Evolutionary conservation across 208 protist genomes (phyloP), one percentile per base, ranked within the genome.

Genomic region (Angomonas ambiguus): DNA sequence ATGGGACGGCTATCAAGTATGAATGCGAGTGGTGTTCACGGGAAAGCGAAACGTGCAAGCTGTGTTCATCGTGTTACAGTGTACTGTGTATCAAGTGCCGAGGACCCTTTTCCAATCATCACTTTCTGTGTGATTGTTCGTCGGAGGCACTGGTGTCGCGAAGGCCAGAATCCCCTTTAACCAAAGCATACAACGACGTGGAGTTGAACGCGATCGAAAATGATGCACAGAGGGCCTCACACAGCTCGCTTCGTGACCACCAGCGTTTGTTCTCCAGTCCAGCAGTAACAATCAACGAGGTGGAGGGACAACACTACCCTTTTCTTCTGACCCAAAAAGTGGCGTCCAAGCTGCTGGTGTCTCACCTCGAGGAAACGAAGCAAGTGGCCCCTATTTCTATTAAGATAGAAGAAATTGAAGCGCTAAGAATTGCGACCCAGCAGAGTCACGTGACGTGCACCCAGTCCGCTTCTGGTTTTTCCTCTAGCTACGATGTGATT

Each of bases 11-110:
- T n/a, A 28, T n/a, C 2, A 3, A 20, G n/a, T n/a, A 25, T 32
- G 80, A 85, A 31, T 82, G 76, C 35, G 80, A 81, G 69, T 85
- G 75, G 76, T 82, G 75, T 63, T 81, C 72, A 25, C 51, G 45
- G 20, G n/a, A 64, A 13, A 69, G 74, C 0, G 11, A 62, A 0
- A 57, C 72, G 0, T 77, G 72, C 51, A 41, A 71, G 41, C 67
- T 80, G 55, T 85, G 79, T 38, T 60, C 68, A 11, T 68, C 77
- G 59, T 85, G 79, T 61, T 69, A 59, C 51, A 80, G 74, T 38
- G 71, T 65, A 2, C 41, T 85, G 20, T 85, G 79, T 51, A 57
- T 30, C 0, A 69, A 73, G 51, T 85, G 79, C 51, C 65, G 67
- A 33, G 79, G 79, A 0, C 65, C 72, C 33, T 85, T 85, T 56